Evolutionary conservation across 257 asterid genomes (phyloP).

Genomic region (Fraxinus excelsior): DNA sequence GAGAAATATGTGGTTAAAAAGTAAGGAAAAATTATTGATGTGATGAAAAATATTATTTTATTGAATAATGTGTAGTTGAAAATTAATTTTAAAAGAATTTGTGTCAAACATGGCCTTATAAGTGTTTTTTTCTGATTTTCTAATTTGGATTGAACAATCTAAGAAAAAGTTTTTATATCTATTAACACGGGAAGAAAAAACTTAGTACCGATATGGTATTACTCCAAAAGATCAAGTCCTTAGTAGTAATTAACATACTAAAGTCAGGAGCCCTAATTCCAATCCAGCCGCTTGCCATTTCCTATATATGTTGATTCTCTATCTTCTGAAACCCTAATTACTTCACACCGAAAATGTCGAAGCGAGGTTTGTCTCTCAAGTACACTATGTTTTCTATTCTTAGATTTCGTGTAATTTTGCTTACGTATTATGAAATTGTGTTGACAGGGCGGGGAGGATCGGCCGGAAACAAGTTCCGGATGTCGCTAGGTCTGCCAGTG

Average conservation of each 20-base stretch:
- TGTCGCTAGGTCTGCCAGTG: conserved; percentile 68
- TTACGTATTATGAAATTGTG: neutral
- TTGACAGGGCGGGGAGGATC: conserved; percentile 62
- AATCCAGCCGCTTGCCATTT: neutral
- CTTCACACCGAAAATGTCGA: conserved; percentile 40
- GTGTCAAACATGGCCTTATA: too few species aligned
- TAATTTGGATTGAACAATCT: too few species aligned
- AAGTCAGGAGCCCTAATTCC: neutral
- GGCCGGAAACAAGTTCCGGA: conserved; percentile 69
- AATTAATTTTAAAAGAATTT: too few species aligned
- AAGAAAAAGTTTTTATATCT: too few species aligned
- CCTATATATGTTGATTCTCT: neutral
- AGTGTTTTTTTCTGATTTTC: too few species aligned
- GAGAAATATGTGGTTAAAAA: too few species aligned
- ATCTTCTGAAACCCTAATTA: conserved; percentile 19
- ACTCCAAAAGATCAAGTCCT: neutral
- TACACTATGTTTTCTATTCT: neutral
- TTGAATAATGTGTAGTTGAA: too few species aligned
- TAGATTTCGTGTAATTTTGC: neutral
- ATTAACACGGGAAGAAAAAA: neutral
- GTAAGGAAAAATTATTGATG: too few species aligned
- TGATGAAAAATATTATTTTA: too few species aligned
- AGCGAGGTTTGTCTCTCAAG: conserved; percentile 37
- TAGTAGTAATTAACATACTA: neutral
- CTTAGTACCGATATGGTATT: neutral